Evolutionary conservation across 345 rosid genomes (phyloP).

Genomic region (Hibiscus syriacus): DNA sequence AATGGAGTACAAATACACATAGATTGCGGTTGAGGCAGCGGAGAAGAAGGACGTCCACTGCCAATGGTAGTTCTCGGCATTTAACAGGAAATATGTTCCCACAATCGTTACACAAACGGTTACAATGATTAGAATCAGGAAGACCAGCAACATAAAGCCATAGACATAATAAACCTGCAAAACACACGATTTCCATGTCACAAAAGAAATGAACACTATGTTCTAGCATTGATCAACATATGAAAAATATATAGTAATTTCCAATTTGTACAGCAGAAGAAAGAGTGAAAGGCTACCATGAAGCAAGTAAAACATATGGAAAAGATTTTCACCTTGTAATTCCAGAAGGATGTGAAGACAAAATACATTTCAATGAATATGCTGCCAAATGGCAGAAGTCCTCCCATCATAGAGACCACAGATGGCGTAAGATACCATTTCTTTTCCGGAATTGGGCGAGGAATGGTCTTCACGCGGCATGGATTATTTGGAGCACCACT

Average conservation of each 20-base stretch:
- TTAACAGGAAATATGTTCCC: constrained; percentile 86
- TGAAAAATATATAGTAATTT: neutral
- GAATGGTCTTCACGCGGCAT: constrained; percentile 1
- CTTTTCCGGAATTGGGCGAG: neutral
- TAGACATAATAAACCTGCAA: constrained; percentile 90
- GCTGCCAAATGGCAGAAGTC: constrained; percentile 92
- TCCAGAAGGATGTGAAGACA: constrained; percentile 88
- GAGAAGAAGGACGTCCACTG: constrained; percentile 98
- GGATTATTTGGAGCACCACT: constrained; percentile 2
- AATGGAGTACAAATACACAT: constrained; percentile 81
- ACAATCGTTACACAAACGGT: constrained; percentile 93
- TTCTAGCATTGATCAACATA: neutral
- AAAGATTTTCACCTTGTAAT: constrained; percentile 67
- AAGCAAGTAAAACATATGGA: constrained; percentile 1
- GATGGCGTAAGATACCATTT: neutral
- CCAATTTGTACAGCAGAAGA: neutral
- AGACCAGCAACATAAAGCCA: constrained; percentile 88
- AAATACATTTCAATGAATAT: constrained; percentile 95
- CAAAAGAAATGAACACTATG: neutral
- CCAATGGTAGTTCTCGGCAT: constrained; percentile 98
- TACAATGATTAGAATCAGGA: constrained; percentile 78
- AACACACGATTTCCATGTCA: neutral
- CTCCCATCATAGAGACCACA: constrained; percentile 91
- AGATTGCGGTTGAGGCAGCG: constrained; percentile 92
- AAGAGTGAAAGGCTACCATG: neutral